A percentile compares a stretch with the other conserved stretches of the same genome.
phyloP scores from a whole-genome alignment of 208 protist genomes.

The Leishmania martiniquensis region DNA sequence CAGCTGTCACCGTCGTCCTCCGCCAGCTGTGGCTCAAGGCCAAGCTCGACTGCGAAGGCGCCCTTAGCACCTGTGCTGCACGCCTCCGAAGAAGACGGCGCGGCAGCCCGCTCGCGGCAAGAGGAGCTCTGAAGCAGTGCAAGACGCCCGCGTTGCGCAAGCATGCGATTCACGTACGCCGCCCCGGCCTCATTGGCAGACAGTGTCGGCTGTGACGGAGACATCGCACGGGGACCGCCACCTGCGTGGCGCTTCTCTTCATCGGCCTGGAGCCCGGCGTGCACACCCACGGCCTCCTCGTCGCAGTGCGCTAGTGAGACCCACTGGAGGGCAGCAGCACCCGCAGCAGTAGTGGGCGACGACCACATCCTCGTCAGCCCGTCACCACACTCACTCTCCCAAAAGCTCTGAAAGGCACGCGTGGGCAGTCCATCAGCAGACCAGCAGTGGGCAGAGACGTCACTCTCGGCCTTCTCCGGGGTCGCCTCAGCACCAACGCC shows the following conservation, averaged over 20 bases:
- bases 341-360: neutral
- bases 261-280: neutral
- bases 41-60: neutral
- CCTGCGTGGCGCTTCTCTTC: neutral
- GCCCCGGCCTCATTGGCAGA: neutral
- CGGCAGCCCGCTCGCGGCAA: neutral
- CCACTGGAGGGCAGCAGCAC: neutral
- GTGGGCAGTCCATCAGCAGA: constrained; percentile 10
- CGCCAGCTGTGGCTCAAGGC: neutral
- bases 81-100: neutral
- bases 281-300: neutral
- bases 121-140: neutral
- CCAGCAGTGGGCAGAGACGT: constrained; percentile 7
- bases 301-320: neutral
- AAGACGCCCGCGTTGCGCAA: constrained; percentile 4
- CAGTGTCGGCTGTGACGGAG: neutral
- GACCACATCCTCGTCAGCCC: neutral
- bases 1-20: neutral
- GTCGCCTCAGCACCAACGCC: neutral
- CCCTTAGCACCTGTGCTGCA: neutral
- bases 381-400: constrained; percentile 17
- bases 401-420: constrained; percentile 19
- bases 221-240: neutral
- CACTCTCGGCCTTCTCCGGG: neutral
- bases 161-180: constrained; percentile 15